phyloP scores from a whole-genome alignment of 441 rosid genomes.

The Syzygium malaccense region DNA sequence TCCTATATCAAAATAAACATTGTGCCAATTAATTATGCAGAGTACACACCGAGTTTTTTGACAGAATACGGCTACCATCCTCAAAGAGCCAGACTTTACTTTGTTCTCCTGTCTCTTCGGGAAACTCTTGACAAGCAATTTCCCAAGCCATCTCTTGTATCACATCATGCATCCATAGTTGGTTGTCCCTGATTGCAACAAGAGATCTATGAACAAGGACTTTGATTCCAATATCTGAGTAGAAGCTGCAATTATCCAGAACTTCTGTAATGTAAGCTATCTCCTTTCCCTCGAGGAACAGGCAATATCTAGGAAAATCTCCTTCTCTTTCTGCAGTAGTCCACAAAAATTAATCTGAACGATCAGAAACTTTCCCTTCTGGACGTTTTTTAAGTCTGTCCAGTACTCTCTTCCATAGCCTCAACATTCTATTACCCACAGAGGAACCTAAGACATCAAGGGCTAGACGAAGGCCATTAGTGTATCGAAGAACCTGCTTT shows the following conservation, averaged over 20 bases:
- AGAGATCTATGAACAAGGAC: slow-evolving; percentile 21
- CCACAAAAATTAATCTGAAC: slow-evolving; percentile 28
- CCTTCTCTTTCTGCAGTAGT: slow-evolving; percentile 16
- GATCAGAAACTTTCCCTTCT: slow-evolving; percentile 6
- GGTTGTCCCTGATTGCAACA: neutral
- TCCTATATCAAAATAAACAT: neutral
- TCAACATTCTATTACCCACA: neutral
- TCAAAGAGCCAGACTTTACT: slow-evolving; percentile 21
- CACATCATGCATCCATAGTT: slow-evolving; percentile 17
- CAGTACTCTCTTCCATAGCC: slow-evolving; percentile 15
- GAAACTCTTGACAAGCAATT: slow-evolving; percentile 20
- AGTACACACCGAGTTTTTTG: neutral
- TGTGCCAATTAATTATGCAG: neutral
- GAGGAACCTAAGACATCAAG: slow-evolving; percentile 32
- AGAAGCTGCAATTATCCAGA: slow-evolving; percentile 5
- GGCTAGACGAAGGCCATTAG: slow-evolving; percentile 30
- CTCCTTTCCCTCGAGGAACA: slow-evolving; percentile 21
- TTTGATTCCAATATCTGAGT: slow-evolving; percentile 9
- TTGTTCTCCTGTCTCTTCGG: slow-evolving; percentile 13
- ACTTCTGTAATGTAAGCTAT: slow-evolving; percentile 1
- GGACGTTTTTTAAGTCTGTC: slow-evolving; percentile 2
- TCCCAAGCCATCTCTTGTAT: slow-evolving; percentile 17
- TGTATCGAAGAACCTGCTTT: slow-evolving; percentile 3
- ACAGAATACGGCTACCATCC: neutral
- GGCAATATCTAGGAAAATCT: slow-evolving; percentile 31